phyloP scores from a whole-genome alignment of 2,329 filamentous ascomycete genomes.

The Aspergillus pseudotamarii region DNA sequence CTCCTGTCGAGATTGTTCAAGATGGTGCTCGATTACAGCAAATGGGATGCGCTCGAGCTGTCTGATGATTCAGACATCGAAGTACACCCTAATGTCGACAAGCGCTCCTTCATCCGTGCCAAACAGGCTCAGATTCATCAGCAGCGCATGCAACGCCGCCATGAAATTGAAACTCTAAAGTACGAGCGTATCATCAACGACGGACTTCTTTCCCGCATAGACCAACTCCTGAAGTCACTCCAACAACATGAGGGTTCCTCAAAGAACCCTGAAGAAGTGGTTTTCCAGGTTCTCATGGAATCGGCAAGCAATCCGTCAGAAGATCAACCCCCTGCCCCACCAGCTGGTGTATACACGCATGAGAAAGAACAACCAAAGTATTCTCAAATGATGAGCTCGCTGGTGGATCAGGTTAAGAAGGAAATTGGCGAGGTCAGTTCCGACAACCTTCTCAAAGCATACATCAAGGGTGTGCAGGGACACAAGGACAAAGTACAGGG shows the following conservation, averaged over 20 bases:
- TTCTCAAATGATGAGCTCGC: constrained; percentile 96
- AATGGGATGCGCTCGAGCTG: constrained; percentile 83
- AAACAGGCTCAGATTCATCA: constrained; percentile 98
- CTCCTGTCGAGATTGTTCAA: constrained; percentile 24
- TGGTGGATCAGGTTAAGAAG: constrained; percentile 91
- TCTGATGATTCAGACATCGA: constrained; percentile 98
- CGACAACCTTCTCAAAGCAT: constrained; percentile 70
- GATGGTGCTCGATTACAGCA: constrained; percentile 66
- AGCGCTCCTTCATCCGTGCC: constrained; percentile 95
- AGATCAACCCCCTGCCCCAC: constrained; percentile 74
- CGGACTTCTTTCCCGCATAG: constrained; percentile 82
- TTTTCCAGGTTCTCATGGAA: constrained; percentile 89
- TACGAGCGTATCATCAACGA: constrained; percentile 92
- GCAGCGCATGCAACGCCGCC: constrained; percentile 80
- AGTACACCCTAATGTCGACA: constrained; percentile 98
- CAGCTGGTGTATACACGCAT: constrained; percentile 76
- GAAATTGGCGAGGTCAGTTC: constrained; percentile 74
- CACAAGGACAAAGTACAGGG: constrained; percentile 78
- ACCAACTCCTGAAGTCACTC: constrained; percentile 72
- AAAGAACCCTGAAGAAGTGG: constrained; percentile 72
- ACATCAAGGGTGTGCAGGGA: constrained; percentile 74
- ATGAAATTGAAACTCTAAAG: constrained; percentile 86
- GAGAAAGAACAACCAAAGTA: constrained; percentile 79
- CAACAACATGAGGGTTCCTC: constrained; percentile 71
- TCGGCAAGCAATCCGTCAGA: constrained; percentile 69